These are phyloP conservation scores for Ustilago cynodontis DNA, from an alignment of 1,284 basidiomycete species.

Conservation along the genomic window DNA sequence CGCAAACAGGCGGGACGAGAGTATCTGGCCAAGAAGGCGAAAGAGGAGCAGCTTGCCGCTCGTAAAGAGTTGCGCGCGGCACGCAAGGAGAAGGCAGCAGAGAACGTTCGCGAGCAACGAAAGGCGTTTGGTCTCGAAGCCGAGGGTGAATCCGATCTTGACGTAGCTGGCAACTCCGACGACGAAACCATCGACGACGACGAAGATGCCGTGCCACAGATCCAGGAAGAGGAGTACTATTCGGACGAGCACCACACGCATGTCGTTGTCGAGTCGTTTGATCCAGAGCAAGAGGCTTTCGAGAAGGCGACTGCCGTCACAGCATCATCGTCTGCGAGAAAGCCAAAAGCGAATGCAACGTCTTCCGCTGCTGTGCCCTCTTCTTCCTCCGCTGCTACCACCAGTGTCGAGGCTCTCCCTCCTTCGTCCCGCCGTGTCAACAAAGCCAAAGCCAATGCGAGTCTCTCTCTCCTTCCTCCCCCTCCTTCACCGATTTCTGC, in stretches of 20 bases:
- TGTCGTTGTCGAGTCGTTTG: conserved; percentile 50
- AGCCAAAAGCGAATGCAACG: conserved; percentile 31
- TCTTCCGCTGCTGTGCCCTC: conserved; percentile 30
- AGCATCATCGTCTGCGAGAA: conserved; percentile 11
- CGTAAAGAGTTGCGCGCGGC: conserved; percentile 52
- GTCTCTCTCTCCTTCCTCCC: conserved; percentile 35
- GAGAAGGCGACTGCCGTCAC: conserved; percentile 29
- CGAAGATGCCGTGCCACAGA: conserved; percentile 24
- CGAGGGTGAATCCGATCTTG: conserved; percentile 55
- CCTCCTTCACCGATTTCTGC: not conserved
- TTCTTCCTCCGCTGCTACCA: conserved; percentile 15
- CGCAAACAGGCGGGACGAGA: conserved; percentile 63
- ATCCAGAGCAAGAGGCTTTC: conserved; percentile 52
- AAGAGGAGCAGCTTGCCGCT: conserved; percentile 48
- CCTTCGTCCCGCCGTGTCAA: conserved; percentile 55
- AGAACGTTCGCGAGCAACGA: conserved; percentile 61
- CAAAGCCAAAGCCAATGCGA: conserved; percentile 61
- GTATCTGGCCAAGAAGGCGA: conserved; percentile 53
- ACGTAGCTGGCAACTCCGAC: conserved; percentile 20
- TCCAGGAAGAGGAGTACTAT: conserved; percentile 48
- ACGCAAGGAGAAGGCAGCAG: conserved; percentile 57
- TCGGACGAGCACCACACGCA: conserved; percentile 52
- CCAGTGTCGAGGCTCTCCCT: conserved; percentile 53
- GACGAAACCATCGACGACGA: conserved; percentile 36
- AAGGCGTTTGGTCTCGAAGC: conserved; percentile 56